A percentile compares a stretch with the other conserved stretches of the same genome.
phyloP scores from a whole-genome alignment of 495 filamentous ascomycete genomes.

The Hyaloscypha finlandica region DNA sequence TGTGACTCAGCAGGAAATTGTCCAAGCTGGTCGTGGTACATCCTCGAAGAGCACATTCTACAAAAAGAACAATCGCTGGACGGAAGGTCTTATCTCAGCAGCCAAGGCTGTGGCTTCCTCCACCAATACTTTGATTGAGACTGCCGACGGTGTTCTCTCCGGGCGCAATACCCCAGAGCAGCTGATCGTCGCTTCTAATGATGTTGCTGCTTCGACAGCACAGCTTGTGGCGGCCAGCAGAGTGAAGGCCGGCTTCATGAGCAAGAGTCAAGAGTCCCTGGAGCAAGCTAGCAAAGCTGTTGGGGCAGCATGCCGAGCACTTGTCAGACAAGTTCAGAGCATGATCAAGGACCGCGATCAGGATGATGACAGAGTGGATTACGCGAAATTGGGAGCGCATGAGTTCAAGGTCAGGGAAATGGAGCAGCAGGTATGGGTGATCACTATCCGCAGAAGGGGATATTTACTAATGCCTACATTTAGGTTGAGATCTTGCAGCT shows the following conservation, averaged over 20 bases:
- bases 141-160: constrained; percentile 91
- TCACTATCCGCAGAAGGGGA: not conserved
- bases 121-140: constrained; percentile 96
- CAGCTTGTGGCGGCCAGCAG: constrained; percentile 94
- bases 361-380: constrained; percentile 88
- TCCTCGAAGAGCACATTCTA: constrained; percentile 95
- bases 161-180: constrained; percentile 92
- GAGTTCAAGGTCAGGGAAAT: constrained; percentile 99
- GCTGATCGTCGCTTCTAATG: constrained; percentile 95
- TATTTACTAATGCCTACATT: constrained; percentile 26
- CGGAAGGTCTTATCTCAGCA: constrained; percentile 93
- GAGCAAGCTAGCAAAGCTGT: constrained; percentile 94
- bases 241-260: constrained; percentile 98
- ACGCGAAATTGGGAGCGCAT: constrained; percentile 79
- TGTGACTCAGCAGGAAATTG: constrained; percentile 92
- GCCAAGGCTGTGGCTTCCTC: constrained; percentile 92
- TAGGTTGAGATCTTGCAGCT: constrained; percentile 97
- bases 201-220: constrained; percentile 92
- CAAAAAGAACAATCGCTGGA: constrained; percentile 98
- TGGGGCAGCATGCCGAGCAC: constrained; percentile 77
- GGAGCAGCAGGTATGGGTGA: constrained; percentile 86
- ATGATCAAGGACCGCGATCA: constrained; percentile 86
- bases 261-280: constrained; percentile 87
- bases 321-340: constrained; percentile 90
- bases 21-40: constrained; percentile 88